Conservation (phyloP, 352 stramenopile species). For the Nothophytophthora sp. region DNA sequence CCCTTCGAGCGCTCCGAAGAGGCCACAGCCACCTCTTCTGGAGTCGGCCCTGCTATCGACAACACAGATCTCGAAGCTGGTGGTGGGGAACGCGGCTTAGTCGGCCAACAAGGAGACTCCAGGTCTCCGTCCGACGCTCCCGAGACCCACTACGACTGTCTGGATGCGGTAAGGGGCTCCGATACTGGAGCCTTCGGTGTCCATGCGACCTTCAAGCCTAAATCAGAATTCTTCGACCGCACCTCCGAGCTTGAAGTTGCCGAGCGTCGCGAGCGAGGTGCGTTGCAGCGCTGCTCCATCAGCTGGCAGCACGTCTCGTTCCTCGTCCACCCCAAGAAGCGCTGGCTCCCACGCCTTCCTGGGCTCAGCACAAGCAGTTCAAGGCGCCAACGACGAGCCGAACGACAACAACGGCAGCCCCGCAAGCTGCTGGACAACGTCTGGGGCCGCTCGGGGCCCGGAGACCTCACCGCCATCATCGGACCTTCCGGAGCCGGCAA, state of each 20-base stretch:
- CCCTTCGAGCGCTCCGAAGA: slow-evolving; percentile 8
- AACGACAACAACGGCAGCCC: slow-evolving; percentile 3
- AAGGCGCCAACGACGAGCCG: neutral
- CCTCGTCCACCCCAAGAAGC: slow-evolving; percentile 36
- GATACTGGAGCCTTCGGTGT: neutral
- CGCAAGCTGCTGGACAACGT: slow-evolving; percentile 57
- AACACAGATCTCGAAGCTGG: slow-evolving; percentile 9
- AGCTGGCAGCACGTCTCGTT: slow-evolving; percentile 66
- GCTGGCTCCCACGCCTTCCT: slow-evolving; percentile 6
- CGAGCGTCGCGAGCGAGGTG: slow-evolving; percentile 14
- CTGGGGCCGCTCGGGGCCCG: slow-evolving; percentile 50
- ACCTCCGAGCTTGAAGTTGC: slow-evolving; percentile 15
- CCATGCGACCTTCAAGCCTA: slow-evolving; percentile 10
- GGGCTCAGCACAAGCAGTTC: neutral
- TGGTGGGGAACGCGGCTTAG: slow-evolving; percentile 11
- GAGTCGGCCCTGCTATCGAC: slow-evolving; percentile 10
- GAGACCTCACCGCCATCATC: slow-evolving; percentile 72
- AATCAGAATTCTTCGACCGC: slow-evolving; percentile 16
- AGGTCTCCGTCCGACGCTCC: slow-evolving; percentile 15
- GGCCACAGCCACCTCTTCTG: slow-evolving; percentile 4
- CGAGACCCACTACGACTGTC: slow-evolving; percentile 15
- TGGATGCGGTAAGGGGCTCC: slow-evolving; percentile 1
- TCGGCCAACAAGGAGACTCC: slow-evolving; percentile 7
- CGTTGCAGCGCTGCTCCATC: slow-evolving; percentile 40
- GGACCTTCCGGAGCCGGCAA: slow-evolving; percentile 66